Conservation (phyloP, 1,284 basidiomycete genomes). For the Rhodotorula sp. region DNA sequence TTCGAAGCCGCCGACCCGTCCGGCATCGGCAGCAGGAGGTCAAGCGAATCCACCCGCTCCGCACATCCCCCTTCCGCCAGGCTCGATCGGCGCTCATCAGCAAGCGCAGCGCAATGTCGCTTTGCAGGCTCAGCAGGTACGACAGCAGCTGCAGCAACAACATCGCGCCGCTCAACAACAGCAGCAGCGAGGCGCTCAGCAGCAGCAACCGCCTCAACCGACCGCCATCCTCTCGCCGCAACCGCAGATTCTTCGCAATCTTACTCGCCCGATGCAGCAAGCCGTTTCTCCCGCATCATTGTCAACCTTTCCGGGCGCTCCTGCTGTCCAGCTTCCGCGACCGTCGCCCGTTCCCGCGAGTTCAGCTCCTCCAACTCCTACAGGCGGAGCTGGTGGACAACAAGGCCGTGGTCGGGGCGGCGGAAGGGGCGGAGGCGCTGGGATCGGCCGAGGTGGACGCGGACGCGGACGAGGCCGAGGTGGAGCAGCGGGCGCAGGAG, state of each 20-base stretch:
- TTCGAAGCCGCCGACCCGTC: background rate
- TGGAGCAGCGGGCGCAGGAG: background rate
- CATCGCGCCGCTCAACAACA: conserved; percentile 11
- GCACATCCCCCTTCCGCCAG: conserved; percentile 7
- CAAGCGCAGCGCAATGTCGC: conserved; percentile 1
- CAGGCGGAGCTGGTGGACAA: background rate
- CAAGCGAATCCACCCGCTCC: background rate
- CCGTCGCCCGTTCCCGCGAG: background rate
- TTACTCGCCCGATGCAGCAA: background rate
- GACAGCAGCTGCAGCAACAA: conserved; percentile 20
- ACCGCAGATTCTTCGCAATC: conserved; percentile 13
- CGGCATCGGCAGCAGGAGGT: no score
- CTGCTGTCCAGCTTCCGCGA: background rate
- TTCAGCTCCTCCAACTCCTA: background rate
- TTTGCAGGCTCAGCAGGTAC: background rate
- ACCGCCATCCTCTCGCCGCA: background rate
- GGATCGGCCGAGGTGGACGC: background rate
- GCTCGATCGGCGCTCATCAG: conserved; percentile 1
- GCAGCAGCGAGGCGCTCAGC: background rate
- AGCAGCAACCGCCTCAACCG: conserved; percentile 7
- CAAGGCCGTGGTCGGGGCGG: background rate
- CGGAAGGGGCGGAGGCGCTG: background rate
- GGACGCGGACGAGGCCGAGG: background rate
- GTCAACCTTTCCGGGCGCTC: no score
- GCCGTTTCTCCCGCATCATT: background rate